A percentile compares a stretch with the other conserved stretches of the same genome.
Conservation (phyloP, 176 grass and related monocot genomes). For the Aegilops tauschii region DNA sequence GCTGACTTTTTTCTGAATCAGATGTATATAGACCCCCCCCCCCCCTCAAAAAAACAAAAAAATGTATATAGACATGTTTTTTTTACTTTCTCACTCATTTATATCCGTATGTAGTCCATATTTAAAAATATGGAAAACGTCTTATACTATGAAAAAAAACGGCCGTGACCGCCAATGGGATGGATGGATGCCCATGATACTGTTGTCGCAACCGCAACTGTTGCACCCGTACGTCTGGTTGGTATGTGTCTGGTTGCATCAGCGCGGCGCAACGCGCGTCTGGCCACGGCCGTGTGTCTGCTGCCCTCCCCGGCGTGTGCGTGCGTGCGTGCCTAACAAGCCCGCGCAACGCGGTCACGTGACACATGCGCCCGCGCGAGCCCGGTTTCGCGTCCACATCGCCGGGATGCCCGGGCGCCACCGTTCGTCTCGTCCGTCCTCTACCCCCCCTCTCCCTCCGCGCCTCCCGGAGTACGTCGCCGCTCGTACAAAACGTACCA, state of each 20-base stretch:
- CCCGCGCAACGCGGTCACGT: background rate
- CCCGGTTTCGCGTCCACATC: conserved; percentile 14
- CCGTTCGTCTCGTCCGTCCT: too few relatives aligned
- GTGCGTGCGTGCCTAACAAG: background rate
- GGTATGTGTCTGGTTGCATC: background rate
- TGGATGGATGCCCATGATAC: background rate
- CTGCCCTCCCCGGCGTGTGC: too few relatives aligned
- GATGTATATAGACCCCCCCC: too few relatives aligned
- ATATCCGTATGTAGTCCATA: too few relatives aligned
- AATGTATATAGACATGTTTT: too few relatives aligned
- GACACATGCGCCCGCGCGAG: background rate
- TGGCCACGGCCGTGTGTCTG: background rate
- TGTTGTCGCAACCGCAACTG: background rate
- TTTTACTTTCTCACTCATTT: too few relatives aligned
- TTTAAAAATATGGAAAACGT: too few relatives aligned
- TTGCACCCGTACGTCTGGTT: background rate
- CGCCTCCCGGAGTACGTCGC: background rate
- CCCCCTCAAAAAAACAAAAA: too few relatives aligned
- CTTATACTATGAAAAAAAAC: too few relatives aligned
- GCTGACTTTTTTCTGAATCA: too few relatives aligned
- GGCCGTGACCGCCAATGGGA: background rate
- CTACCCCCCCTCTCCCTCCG: too few relatives aligned
- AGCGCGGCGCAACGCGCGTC: background rate
- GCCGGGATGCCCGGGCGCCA: background rate
- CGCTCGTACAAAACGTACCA: background rate